These are phyloP conservation scores for Excoecaria agallocha DNA, from an alignment of 345 rosid species.

Conservation along the genomic window DNA sequence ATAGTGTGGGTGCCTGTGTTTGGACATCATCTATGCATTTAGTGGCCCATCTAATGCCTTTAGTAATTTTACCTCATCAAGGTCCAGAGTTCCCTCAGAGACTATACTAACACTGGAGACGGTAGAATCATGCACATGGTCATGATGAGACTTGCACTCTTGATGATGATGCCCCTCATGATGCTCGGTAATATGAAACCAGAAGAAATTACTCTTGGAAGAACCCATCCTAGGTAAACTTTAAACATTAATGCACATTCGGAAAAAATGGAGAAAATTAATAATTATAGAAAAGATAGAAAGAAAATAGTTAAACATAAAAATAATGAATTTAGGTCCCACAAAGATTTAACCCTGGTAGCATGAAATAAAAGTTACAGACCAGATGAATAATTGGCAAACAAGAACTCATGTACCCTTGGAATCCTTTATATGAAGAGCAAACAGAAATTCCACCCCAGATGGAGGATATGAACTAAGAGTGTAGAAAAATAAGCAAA, in stretches of 20 bases:
- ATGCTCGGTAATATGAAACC: conserved; percentile 32
- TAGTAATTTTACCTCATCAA: conserved; percentile 52
- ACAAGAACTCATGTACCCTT: neutral
- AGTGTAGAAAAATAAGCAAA: neutral
- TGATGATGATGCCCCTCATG: conserved; percentile 41
- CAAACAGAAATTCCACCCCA: neutral
- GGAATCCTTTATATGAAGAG: neutral
- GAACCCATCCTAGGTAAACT: neutral
- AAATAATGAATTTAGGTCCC: neutral
- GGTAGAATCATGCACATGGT: conserved; percentile 63
- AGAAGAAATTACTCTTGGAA: neutral
- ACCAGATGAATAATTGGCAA: neutral
- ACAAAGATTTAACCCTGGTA: neutral
- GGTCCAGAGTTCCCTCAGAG: conserved; percentile 67
- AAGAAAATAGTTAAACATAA: neutral
- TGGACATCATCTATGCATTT: neutral
- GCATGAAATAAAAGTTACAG: neutral
- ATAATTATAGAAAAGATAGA: neutral
- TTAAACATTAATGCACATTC: neutral
- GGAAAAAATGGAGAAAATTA: too few species aligned
- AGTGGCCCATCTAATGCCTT: neutral
- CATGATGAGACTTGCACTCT: conserved; percentile 31
- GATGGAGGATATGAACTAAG: neutral
- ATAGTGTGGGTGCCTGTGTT: neutral
- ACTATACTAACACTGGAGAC: conserved; percentile 72